Percentiles rank a stretch among this genome's conserved stretches.
Evolutionary conservation across 345 rosid genomes (phyloP).

Genomic region (Syzygium jambos): DNA sequence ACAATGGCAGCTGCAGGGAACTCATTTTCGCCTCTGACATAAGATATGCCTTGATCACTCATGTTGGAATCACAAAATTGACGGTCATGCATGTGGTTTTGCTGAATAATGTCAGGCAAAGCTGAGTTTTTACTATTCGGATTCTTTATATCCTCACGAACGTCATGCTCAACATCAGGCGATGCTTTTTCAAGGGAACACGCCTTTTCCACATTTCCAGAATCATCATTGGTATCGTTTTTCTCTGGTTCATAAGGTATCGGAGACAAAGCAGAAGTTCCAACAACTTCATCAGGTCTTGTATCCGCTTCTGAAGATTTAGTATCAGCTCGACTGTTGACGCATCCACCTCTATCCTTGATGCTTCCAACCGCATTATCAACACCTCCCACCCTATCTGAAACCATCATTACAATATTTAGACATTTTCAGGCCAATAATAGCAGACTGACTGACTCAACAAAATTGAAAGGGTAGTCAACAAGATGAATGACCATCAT

Average conservation of each 20-base stretch:
- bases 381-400: constrained; percentile 22
- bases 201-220: constrained; percentile 13
- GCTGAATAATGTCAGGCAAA: background rate
- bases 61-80: constrained; percentile 26
- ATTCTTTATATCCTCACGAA: background rate
- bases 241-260: constrained; percentile 12
- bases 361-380: constrained; percentile 7
- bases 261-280: constrained; percentile 8
- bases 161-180: background rate
- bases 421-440: constrained; percentile 4
- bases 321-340: constrained; percentile 15
- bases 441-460: constrained; percentile 14
- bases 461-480: background rate
- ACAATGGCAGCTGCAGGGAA: constrained; percentile 12
- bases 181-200: constrained; percentile 3
- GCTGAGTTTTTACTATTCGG: background rate
- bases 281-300: constrained; percentile 16
- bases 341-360: background rate
- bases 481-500: background rate
- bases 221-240: constrained; percentile 12
- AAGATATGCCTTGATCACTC: constrained; percentile 4
- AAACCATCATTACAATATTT: constrained; percentile 16
- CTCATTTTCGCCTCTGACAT: constrained; percentile 18
- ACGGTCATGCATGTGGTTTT: background rate
- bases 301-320: constrained; percentile 1